These are phyloP conservation scores for Strombidium stylifer DNA, from an alignment of 73 alveolate species.

Conservation along the genomic window DNA sequence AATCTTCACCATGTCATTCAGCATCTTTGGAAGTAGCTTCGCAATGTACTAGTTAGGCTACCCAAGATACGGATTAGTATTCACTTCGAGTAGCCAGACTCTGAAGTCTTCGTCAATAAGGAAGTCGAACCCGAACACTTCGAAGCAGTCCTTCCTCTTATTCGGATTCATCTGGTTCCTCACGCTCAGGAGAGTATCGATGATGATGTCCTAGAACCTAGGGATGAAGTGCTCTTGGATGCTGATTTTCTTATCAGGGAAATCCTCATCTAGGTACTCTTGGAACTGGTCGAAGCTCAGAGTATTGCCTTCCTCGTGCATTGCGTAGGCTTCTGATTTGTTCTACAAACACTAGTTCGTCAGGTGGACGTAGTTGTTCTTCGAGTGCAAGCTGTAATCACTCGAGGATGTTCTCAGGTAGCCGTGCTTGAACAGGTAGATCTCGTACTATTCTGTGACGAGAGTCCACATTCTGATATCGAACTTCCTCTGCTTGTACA, in stretches of 20 bases:
- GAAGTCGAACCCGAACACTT: slow-evolving; percentile 85
- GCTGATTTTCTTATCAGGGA: slow-evolving; percentile 46
- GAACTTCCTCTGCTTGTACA: slow-evolving; percentile 56
- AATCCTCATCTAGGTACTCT: slow-evolving; percentile 62
- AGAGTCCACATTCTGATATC: slow-evolving; percentile 74
- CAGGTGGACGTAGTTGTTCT: slow-evolving; percentile 74
- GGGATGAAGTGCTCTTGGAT: slow-evolving; percentile 77
- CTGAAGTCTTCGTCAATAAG: slow-evolving; percentile 84
- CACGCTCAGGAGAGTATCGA: slow-evolving; percentile 72
- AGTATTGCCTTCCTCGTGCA: slow-evolving; percentile 84
- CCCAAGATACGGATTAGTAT: slow-evolving; percentile 85
- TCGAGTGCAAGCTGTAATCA: slow-evolving; percentile 50
- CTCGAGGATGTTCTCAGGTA: slow-evolving; percentile 79
- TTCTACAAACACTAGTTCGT: slow-evolving; percentile 84
- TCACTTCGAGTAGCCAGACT: slow-evolving; percentile 85
- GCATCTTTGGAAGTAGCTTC: slow-evolving; percentile 53
- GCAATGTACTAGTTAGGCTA: slow-evolving; percentile 67
- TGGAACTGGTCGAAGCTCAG: slow-evolving; percentile 67
- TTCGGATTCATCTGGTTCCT: slow-evolving; percentile 58
- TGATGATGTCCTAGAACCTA: slow-evolving; percentile 77
- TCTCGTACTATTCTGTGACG: slow-evolving; percentile 11
- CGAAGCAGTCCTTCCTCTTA: slow-evolving; percentile 71
- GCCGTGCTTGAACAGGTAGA: slow-evolving; percentile 78
- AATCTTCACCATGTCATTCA: slow-evolving; percentile 37
- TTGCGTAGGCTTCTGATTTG: slow-evolving; percentile 59